A percentile compares a stretch with the other conserved stretches of the same genome.
Evolutionary conservation across 1,139 yeast genomes (phyloP).

Genomic region (Lodderomyces pseudojiufengensis): DNA sequence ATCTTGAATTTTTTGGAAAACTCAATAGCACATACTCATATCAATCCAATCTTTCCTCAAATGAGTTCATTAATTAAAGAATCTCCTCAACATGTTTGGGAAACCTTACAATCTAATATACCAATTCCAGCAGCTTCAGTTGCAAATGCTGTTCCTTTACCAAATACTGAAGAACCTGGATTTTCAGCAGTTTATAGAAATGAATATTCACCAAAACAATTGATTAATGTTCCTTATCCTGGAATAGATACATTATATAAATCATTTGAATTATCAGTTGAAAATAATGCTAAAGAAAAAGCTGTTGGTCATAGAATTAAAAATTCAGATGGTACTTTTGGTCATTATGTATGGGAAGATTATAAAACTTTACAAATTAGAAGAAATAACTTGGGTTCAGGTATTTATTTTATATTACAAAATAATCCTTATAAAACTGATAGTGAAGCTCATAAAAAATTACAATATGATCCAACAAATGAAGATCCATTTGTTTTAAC

Average conservation of each 20-base stretch:
- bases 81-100: conserved; percentile 10
- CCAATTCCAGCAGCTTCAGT: conserved; percentile 10
- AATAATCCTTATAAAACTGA: conserved; percentile 38
- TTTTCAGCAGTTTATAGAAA: conserved; percentile 55
- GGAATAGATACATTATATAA: conserved; percentile 47
- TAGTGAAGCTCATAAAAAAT: conserved; percentile 24
- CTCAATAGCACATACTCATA: background rate
- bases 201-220: conserved; percentile 29
- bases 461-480: conserved; percentile 21
- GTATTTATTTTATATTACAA: conserved; percentile 49
- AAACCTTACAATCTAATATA: conserved; percentile 6
- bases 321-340: conserved; percentile 41
- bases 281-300: conserved; percentile 31
- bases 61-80: conserved; percentile 12
- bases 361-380: conserved; percentile 40
- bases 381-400: conserved; percentile 57
- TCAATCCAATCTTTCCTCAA: too few species aligned
- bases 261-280: conserved; percentile 42
- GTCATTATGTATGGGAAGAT: conserved; percentile 46
- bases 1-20: too few species aligned
- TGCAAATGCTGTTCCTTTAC: conserved; percentile 31
- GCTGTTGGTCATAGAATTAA: conserved; percentile 51
- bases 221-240: conserved; percentile 47
- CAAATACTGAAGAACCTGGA: conserved; percentile 46
- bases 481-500: conserved; percentile 31